A percentile compares a stretch with the other conserved stretches of the same genome.
Conservation (phyloP, 108 stramenopile species). For the Bacterosira constricta region DNA sequence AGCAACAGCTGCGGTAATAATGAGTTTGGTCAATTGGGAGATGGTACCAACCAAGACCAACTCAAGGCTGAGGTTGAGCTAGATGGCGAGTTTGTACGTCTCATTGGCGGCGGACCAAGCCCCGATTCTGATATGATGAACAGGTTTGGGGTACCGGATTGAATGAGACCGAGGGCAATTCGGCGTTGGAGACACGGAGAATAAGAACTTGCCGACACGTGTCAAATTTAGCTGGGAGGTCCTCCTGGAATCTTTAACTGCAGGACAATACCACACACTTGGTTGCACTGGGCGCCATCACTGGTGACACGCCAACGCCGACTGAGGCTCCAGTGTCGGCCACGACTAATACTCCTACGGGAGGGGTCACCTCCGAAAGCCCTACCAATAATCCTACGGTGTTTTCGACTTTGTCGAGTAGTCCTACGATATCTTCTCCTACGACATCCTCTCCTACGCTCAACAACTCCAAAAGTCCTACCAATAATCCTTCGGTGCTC, state of each 20-base stretch:
- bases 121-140: constrained; percentile 22
- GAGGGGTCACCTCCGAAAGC: neutral
- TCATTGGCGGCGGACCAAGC: constrained; percentile 25
- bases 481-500: no score
- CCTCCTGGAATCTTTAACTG: neutral
- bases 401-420: no score
- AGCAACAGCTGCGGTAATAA: constrained; percentile 54
- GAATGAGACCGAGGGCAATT: constrained; percentile 19
- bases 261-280: constrained; percentile 11
- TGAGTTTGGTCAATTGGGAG: constrained; percentile 39
- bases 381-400: constrained; percentile 7
- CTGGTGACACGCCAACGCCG: neutral
- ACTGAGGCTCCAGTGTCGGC: no score
- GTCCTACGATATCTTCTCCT: neutral
- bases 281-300: constrained; percentile 10
- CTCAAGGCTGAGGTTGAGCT: constrained; percentile 15
- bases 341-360: neutral
- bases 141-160: constrained; percentile 11
- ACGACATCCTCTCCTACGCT: neutral
- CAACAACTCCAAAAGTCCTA: no score
- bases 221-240: constrained; percentile 12
- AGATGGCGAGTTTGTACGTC: constrained; percentile 17
- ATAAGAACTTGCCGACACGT: neutral
- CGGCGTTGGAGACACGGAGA: constrained; percentile 10
- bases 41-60: constrained; percentile 37